A percentile compares a stretch with the other conserved stretches of the same genome.
These are phyloP conservation scores for Anethum foeniculum DNA, from an alignment of 140 eudicot genomes.

Conservation along the genomic window DNA sequence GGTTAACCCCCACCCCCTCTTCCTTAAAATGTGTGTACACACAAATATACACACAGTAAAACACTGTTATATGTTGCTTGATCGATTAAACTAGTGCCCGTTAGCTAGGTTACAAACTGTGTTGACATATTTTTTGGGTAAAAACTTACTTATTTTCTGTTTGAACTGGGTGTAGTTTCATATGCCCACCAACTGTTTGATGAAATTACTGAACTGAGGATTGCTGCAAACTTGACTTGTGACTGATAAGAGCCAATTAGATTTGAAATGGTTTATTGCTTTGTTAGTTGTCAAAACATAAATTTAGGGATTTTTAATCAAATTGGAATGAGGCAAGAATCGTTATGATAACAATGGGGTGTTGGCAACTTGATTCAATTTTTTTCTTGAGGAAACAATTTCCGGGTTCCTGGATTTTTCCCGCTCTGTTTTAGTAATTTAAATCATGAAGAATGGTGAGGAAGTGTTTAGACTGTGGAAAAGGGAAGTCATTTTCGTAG, in stretches of 20 bases:
- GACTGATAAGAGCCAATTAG: no score
- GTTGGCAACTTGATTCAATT: neutral
- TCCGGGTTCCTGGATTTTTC: no score
- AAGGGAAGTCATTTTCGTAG: neutral
- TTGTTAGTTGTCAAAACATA: neutral
- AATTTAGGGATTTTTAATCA: neutral
- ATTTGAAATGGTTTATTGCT: neutral
- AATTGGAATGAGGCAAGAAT: neutral
- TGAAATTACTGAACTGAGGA: neutral
- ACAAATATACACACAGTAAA: neutral
- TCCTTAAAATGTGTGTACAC: neutral
- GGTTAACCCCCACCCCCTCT: conserved; percentile 25
- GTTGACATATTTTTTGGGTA: neutral
- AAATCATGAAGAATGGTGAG: neutral
- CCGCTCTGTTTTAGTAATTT: no score
- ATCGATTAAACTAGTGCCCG: neutral
- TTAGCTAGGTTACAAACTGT: neutral
- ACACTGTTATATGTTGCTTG: neutral
- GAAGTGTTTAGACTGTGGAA: neutral
- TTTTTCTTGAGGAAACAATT: no score
- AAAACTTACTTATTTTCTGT: no score
- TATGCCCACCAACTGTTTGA: conserved; percentile 24
- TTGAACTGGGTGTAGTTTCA: neutral
- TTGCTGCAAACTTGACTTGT: neutral
- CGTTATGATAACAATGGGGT: neutral